These are phyloP conservation scores for Neckera pumila DNA, from an alignment of 225 moss, liverwort and hornwort species.

Conservation along the genomic window DNA sequence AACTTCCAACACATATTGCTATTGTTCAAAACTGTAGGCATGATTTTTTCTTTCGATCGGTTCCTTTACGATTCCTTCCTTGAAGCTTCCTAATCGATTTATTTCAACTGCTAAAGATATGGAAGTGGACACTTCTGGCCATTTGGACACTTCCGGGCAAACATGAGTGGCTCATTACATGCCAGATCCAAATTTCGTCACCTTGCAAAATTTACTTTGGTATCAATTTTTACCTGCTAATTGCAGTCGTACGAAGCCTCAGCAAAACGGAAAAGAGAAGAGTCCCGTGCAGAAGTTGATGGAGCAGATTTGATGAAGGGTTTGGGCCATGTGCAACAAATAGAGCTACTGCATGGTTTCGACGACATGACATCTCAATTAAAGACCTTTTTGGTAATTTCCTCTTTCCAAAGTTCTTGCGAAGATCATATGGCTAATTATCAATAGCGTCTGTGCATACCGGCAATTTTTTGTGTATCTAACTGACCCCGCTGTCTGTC, in stretches of 20 bases:
- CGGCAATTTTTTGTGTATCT: not conserved
- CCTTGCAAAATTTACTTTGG: not conserved
- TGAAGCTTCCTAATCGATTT: not conserved
- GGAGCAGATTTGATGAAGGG: slow-evolving; percentile 58
- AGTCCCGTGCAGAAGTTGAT: slow-evolving; percentile 36
- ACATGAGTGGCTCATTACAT: not conserved
- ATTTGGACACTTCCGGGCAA: not conserved
- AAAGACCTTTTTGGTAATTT: slow-evolving; percentile 47
- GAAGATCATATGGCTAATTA: not conserved
- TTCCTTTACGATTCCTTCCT: not conserved
- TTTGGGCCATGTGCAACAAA: slow-evolving; percentile 81
- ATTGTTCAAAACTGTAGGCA: not conserved
- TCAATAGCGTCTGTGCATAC: not conserved
- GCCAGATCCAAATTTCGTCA: not conserved
- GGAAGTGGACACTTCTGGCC: not conserved
- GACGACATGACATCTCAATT: slow-evolving; percentile 62
- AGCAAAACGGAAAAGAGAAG: slow-evolving; percentile 62
- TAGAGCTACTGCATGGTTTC: slow-evolving; percentile 73
- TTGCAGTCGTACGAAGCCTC: slow-evolving; percentile 58
- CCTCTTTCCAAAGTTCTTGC: not conserved
- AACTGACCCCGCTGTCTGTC: not conserved
- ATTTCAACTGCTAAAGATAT: not conserved
- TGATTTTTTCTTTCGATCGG: not conserved
- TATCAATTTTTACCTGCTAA: not conserved
- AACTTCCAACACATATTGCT: not conserved